A percentile compares a stretch with the other conserved stretches of the same genome.
Evolutionary conservation across 2,329 filamentous ascomycete genomes (phyloP).

Genomic region (Ascochyta koolunga): DNA sequence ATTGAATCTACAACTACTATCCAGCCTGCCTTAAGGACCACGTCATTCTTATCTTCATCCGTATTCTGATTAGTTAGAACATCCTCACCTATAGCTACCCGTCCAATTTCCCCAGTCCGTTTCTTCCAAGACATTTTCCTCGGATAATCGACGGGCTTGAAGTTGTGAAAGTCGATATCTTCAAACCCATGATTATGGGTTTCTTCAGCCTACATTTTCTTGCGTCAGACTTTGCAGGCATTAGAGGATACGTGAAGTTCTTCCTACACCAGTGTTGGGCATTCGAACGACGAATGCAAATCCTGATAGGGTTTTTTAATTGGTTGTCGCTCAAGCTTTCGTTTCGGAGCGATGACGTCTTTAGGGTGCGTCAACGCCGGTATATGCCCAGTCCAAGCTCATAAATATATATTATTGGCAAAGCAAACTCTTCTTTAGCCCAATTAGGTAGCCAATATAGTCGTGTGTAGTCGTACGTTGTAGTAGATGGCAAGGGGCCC

Average conservation of each 20-base stretch:
- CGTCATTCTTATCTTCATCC: neutral
- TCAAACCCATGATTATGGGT: neutral
- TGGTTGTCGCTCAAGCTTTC: neutral
- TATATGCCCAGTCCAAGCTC: too few relatives aligned
- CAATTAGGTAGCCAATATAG: neutral
- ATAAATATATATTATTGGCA: too few relatives aligned
- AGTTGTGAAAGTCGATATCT: neutral
- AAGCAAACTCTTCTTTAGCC: neutral
- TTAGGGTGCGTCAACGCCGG: neutral
- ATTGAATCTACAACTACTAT: neutral
- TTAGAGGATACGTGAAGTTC: neutral
- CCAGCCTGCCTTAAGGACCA: neutral
- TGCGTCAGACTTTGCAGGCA: neutral
- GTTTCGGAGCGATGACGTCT: neutral
- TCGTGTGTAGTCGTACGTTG: neutral
- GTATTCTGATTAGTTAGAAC: neutral
- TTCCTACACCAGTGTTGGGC: neutral
- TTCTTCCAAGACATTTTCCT: neutral
- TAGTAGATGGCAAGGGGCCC: neutral
- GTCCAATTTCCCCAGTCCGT: neutral
- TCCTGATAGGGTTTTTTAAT: neutral
- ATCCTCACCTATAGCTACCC: neutral
- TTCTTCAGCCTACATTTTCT: neutral
- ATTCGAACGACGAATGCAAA: neutral
- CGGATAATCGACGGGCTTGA: neutral